Conservation (phyloP, 75 land plant species). For the Larix kaempferi region DNA sequence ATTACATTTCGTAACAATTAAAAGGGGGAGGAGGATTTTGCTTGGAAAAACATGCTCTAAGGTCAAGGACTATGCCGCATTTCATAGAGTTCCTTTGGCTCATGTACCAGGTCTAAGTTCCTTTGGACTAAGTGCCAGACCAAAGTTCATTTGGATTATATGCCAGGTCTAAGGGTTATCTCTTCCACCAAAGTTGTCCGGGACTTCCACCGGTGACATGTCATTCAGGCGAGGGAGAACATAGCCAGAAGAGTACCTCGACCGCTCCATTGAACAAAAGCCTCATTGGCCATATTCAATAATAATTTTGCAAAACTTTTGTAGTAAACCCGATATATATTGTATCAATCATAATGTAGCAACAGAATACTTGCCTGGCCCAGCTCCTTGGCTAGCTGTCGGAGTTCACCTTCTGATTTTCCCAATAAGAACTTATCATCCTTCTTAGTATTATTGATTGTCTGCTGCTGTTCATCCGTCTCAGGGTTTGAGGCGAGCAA, state of each 20-base stretch:
- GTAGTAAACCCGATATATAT: neutral
- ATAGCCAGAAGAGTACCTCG: neutral
- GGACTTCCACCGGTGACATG: too few relatives aligned
- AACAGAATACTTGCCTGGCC: slow-evolving; percentile 49
- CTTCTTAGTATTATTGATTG: neutral
- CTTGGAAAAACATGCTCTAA: neutral
- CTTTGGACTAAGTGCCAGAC: too few relatives aligned
- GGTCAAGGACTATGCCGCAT: neutral
- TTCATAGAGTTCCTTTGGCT: neutral
- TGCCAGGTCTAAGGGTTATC: too few relatives aligned
- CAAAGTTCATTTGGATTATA: neutral
- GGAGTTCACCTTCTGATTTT: slow-evolving; percentile 74
- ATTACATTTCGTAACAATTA: neutral
- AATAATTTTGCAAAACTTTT: neutral
- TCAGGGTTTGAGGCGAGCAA: neutral
- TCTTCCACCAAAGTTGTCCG: too few relatives aligned
- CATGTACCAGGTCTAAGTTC: too few relatives aligned
- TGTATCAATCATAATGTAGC: neutral
- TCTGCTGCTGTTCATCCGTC: neutral
- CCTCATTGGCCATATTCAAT: neutral
- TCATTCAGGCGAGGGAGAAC: neutral
- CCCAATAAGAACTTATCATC: slow-evolving; percentile 57
- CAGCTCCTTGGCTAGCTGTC: slow-evolving; percentile 58
- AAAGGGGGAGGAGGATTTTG: neutral
- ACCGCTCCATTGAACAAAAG: neutral